A percentile compares a stretch with the other conserved stretches of the same genome.
phyloP scores from a whole-genome alignment of 345 rosid species.

The Euphorbia pulcherrima region DNA sequence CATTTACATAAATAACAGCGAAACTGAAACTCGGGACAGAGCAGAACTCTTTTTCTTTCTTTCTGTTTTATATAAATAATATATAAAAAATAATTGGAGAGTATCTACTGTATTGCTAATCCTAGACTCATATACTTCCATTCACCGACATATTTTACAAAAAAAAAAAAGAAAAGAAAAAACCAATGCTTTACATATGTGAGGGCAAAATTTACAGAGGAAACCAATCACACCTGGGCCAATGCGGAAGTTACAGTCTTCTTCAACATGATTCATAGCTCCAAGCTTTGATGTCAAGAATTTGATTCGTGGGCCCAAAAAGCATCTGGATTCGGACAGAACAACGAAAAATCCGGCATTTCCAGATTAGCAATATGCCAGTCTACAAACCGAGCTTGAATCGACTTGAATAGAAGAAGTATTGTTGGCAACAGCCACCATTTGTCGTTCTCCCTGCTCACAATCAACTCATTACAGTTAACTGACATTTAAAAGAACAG shows the following conservation, averaged over 20 bases:
- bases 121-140: background rate
- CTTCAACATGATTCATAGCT: background rate
- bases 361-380: constrained; percentile 95
- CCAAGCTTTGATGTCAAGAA: constrained; percentile 35
- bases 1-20: background rate
- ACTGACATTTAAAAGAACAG: background rate
- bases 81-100: background rate
- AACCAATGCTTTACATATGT: constrained; percentile 24
- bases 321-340: constrained; percentile 78
- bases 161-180: background rate
- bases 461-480: constrained; percentile 10
- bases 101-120: background rate
- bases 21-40: background rate
- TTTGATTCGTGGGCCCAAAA: constrained; percentile 86
- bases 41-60: background rate
- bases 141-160: constrained; percentile 6
- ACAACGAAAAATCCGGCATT: constrained; percentile 71
- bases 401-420: constrained; percentile 57
- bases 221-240: constrained; percentile 5
- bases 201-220: constrained; percentile 18
- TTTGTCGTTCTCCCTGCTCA: constrained; percentile 65
- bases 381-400: constrained; percentile 82
- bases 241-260: constrained; percentile 1
- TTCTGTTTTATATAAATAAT: background rate
- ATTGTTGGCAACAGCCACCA: constrained; percentile 93